These are phyloP conservation scores for Rhodomyrtus psidioides DNA, from an alignment of 441 rosid genomes.

Conservation along the genomic window DNA sequence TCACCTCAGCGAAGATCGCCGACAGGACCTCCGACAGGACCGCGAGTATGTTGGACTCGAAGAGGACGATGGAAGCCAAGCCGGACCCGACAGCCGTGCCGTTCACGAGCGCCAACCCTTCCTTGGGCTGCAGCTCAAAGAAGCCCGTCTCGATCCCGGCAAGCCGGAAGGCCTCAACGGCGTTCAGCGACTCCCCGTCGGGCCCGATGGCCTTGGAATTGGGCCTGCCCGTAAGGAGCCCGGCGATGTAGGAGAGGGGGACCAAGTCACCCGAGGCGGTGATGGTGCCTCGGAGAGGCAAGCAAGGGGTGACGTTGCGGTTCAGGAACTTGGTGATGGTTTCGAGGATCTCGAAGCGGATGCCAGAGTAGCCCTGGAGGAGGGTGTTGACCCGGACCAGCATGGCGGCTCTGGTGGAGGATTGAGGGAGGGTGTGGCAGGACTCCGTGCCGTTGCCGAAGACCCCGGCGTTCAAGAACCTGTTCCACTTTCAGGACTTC, in stretches of 20 bases:
- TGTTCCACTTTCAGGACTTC: neutral
- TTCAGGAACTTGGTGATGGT: slow-evolving; percentile 52
- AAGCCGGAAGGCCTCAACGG: slow-evolving; percentile 23
- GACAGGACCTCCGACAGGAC: slow-evolving; percentile 37
- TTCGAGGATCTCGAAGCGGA: slow-evolving; percentile 59
- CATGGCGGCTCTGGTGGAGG: slow-evolving; percentile 63
- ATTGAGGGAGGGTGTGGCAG: slow-evolving; percentile 44
- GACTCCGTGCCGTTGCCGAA: slow-evolving; percentile 49
- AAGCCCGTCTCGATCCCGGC: slow-evolving; percentile 39
- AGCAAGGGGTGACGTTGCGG: slow-evolving; percentile 49
- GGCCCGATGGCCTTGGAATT: slow-evolving; percentile 56
- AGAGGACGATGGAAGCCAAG: slow-evolving; percentile 43
- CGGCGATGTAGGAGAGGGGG: slow-evolving; percentile 56
- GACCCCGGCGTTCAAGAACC: slow-evolving; percentile 61
- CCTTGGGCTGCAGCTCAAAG: slow-evolving; percentile 56
- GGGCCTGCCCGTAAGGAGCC: slow-evolving; percentile 43
- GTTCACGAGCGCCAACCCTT: slow-evolving; percentile 45
- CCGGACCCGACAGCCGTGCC: slow-evolving; percentile 60
- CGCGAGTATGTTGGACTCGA: slow-evolving; percentile 34
- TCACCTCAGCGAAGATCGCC: slow-evolving; percentile 48
- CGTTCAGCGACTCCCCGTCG: slow-evolving; percentile 24
- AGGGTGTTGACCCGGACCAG: slow-evolving; percentile 58
- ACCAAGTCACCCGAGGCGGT: slow-evolving; percentile 60
- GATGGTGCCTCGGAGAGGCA: slow-evolving; percentile 64
- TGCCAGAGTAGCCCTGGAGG: slow-evolving; percentile 60